Evolutionary conservation across 1,284 basidiomycete genomes (phyloP).

Genomic region (Ceratobasidium sp.): DNA sequence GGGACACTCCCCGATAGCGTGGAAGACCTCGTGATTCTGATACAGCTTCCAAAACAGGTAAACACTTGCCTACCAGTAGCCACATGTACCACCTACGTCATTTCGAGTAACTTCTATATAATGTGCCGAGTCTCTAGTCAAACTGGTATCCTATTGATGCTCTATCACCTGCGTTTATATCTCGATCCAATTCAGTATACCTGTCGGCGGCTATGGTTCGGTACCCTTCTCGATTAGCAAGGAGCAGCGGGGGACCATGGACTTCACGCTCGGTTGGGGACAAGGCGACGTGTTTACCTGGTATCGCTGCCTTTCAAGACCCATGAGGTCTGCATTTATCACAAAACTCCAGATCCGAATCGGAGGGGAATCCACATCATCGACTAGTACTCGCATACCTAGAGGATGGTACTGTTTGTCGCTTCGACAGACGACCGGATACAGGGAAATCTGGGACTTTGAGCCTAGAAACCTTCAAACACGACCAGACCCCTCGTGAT

Average conservation of each 20-base stretch:
- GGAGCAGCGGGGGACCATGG: neutral
- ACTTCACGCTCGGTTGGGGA: neutral
- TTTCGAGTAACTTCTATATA: no score
- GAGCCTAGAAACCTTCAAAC: neutral
- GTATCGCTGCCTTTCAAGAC: neutral
- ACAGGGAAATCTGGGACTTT: neutral
- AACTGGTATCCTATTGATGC: no score
- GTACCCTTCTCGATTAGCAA: neutral
- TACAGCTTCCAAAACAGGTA: no score
- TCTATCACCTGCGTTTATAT: no score
- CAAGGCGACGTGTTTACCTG: neutral
- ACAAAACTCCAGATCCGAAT: neutral
- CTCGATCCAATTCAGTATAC: no score
- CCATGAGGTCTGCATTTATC: neutral
- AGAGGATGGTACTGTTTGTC: neutral
- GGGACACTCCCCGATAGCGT: no score
- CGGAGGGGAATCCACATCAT: neutral
- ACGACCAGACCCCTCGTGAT: neutral
- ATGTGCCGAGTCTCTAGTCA: no score
- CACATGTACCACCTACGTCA: no score
- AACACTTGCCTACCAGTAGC: no score
- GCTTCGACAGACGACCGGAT: conserved; percentile 10
- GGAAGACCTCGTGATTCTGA: no score
- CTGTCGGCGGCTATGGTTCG: neutral
- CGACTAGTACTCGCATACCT: neutral